Evolutionary conservation across 1,139 yeast species (phyloP).

Genomic region (Geotrichum histeridarum): DNA sequence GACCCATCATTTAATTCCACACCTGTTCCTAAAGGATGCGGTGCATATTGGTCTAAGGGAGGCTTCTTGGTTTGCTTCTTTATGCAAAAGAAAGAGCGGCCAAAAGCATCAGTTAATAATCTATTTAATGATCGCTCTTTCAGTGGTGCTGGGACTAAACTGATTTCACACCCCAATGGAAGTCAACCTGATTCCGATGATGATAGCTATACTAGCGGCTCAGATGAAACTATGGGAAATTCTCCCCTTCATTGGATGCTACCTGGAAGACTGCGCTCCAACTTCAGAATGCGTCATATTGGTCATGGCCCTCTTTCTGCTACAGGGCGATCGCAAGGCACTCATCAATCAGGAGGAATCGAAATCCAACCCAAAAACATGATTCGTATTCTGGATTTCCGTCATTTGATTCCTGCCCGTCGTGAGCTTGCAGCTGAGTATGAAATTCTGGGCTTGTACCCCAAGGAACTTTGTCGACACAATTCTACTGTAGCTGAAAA

Average conservation of each 20-base stretch:
- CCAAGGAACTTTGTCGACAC: slow-evolving; percentile 59
- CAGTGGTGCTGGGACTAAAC: background rate
- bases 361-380: slow-evolving; percentile 12
- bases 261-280: slow-evolving; percentile 11
- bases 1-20: slow-evolving; percentile 37
- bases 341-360: slow-evolving; percentile 1
- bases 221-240: slow-evolving; percentile 15
- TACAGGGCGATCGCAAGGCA: slow-evolving; percentile 11
- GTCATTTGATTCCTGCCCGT: slow-evolving; percentile 69
- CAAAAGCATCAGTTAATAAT: background rate
- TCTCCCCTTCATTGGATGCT: slow-evolving; percentile 10
- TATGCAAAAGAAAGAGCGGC: slow-evolving; percentile 43
- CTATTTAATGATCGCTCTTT: slow-evolving; percentile 4
- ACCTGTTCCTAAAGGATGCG: slow-evolving; percentile 90
- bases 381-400: slow-evolving; percentile 41
- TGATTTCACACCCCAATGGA: slow-evolving; percentile 2
- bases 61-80: slow-evolving; percentile 83
- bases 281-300: slow-evolving; percentile 9
- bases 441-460: slow-evolving; percentile 59
- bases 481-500: slow-evolving; percentile 70
- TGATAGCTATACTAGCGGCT: slow-evolving; percentile 13
- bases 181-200: slow-evolving; percentile 14
- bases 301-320: slow-evolving; percentile 14
- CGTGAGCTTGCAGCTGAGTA: slow-evolving; percentile 74
- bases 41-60: slow-evolving; percentile 77